Conservation (phyloP, 352 stramenopile genomes). For the Globisporangium solare region DNA sequence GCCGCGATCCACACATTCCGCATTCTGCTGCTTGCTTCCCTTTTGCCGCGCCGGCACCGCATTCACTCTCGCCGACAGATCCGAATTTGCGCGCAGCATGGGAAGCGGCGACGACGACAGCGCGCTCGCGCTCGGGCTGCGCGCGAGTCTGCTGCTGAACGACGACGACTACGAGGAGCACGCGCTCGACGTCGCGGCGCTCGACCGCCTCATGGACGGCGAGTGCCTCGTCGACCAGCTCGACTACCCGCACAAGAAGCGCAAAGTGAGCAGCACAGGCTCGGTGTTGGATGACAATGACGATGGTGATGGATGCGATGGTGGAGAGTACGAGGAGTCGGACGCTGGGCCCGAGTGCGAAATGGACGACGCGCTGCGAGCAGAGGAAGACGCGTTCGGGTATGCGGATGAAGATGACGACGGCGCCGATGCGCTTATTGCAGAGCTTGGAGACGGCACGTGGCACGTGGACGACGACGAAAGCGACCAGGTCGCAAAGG, state of each 20-base stretch:
- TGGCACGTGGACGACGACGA: slow-evolving; percentile 29
- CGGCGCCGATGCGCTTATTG: slow-evolving; percentile 27
- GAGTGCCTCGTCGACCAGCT: slow-evolving; percentile 44
- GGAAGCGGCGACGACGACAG: slow-evolving; percentile 4
- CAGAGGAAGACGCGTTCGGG: neutral
- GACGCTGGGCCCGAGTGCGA: slow-evolving; percentile 8
- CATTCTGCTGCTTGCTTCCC: neutral
- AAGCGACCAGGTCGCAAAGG: slow-evolving; percentile 11
- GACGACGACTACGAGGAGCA: slow-evolving; percentile 36
- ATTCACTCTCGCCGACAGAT: no score
- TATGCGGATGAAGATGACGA: slow-evolving; percentile 15
- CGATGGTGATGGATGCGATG: neutral
- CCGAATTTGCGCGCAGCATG: neutral
- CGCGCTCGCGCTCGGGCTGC: slow-evolving; percentile 6
- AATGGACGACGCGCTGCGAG: slow-evolving; percentile 7
- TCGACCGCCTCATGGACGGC: slow-evolving; percentile 39
- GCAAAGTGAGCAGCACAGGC: slow-evolving; percentile 13
- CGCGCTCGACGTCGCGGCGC: slow-evolving; percentile 22
- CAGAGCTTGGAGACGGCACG: slow-evolving; percentile 26
- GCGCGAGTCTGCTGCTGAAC: slow-evolving; percentile 11
- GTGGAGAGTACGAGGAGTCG: slow-evolving; percentile 5
- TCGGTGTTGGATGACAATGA: slow-evolving; percentile 1
- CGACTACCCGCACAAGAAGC: slow-evolving; percentile 20
- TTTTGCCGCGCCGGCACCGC: no score
- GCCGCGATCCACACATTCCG: neutral